These are phyloP conservation scores for Sarocladium brachiariae DNA, from an alignment of 2,329 filamentous ascomycete genomes.

Conservation along the genomic window DNA sequence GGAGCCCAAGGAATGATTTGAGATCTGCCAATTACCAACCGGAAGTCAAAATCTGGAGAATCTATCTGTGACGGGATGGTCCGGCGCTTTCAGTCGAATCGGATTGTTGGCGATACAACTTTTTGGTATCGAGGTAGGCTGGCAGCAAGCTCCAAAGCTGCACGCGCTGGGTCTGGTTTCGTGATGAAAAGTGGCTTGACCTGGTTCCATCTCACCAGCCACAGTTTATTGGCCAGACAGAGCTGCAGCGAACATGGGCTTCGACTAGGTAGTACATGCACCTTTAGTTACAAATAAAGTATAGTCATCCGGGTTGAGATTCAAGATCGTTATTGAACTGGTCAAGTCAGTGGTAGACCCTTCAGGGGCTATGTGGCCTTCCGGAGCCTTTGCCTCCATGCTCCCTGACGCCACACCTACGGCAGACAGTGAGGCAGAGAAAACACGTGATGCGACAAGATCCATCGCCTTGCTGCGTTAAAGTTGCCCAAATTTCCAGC, in stretches of 20 bases:
- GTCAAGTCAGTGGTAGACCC: no score
- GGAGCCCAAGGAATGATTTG: neutral
- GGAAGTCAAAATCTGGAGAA: no score
- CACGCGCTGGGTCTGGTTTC: slow-evolving; percentile 8
- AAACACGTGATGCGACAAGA: neutral
- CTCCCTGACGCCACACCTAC: no score
- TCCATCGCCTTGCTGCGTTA: neutral
- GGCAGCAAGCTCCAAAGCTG: slow-evolving; percentile 8
- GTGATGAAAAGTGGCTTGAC: slow-evolving; percentile 8
- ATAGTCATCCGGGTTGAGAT: no score
- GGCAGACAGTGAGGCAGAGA: neutral
- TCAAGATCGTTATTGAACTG: no score
- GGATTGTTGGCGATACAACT: neutral
- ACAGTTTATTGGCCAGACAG: neutral
- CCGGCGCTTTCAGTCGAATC: no score
- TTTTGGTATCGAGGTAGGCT: slow-evolving; percentile 3
- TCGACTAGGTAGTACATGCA: no score
- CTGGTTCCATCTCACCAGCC: slow-evolving; percentile 4
- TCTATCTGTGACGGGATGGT: no score
- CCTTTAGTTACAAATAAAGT: no score
- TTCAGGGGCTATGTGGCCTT: no score
- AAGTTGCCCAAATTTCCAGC: neutral
- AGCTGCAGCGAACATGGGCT: neutral
- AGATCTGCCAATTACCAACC: neutral
- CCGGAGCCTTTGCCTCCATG: no score